Base-by-base conservation (phyloP, 2,329 filamentous ascomycete species). In the Coniella vitis region DNA sequence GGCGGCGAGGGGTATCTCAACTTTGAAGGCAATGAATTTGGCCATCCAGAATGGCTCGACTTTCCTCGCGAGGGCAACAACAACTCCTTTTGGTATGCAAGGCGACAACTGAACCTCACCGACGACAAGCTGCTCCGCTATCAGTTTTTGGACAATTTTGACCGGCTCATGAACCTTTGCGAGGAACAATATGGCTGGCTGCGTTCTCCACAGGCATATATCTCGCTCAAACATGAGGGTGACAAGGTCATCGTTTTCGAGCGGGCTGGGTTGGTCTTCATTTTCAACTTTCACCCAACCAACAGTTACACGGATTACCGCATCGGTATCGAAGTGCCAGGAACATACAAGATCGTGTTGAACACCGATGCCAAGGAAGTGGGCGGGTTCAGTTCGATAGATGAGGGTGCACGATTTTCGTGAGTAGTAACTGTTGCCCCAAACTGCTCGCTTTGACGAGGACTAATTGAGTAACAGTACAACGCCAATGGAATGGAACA, bases 21-120 rank as follows among this genome's bases (percentile, higher is more conserved):
- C 72, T 98, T 98, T 60, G 90, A 96, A 70, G 93, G 93, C 53
- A 98, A 98, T 67, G 93, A 98, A 68, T 98, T 98, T 62, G 93
- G 93, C 1, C 93, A 98, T 64, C 93, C 93, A 0, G 93, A 98
- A 68, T 98, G 93, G 93, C 86, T 98, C 35, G 93, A 98, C 66
- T 98, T 98, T 68, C 93, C 93, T 4, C 87, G 93, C 45, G 89
- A 84, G 61, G 93, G 93, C 51, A 96, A 96, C 69, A 72, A 83
- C 61, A 95, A 95, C 69, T 93, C 87, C 39, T 96, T 90, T 75
- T 91, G 88, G 83, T 95, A 95, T 63, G 90, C 90, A 3, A 82
- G 93, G 19, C 86, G 93, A 51, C 91, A 96, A 65, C 83, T 96
- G 57, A 97, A 98, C 67, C 79, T 98, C 14, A 84, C 89, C 0